phyloP scores from a whole-genome alignment of 495 filamentous ascomycete genomes.

The Amorphotheca resinae region DNA sequence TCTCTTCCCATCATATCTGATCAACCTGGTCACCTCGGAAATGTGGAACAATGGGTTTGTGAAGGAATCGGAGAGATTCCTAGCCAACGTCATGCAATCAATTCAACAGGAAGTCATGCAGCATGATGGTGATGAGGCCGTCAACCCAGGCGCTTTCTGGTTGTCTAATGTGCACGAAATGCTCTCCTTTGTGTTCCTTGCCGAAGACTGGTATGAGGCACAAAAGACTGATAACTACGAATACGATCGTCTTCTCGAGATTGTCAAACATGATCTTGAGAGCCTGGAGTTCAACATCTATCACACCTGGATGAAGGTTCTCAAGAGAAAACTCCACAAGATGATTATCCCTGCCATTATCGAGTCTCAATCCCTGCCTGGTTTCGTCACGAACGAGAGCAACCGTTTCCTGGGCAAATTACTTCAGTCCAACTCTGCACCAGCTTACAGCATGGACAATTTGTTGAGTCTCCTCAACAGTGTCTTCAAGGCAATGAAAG shows the following conservation, averaged over 20 bases:
- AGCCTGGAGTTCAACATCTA: constrained; percentile 99
- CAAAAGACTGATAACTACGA: constrained; percentile 99
- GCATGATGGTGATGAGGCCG: constrained; percentile 90
- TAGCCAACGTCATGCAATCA: constrained; percentile 98
- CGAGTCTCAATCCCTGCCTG: constrained; percentile 93
- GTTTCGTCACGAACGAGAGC: constrained; percentile 96
- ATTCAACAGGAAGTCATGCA: constrained; percentile 99
- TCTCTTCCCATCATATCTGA: constrained; percentile 94
- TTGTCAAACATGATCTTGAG: constrained; percentile 97
- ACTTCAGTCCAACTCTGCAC: constrained; percentile 71
- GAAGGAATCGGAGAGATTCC: constrained; percentile 96
- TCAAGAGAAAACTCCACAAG: constrained; percentile 97
- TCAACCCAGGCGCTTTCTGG: constrained; percentile 98
- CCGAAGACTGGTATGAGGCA: constrained; percentile 98
- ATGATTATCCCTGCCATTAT: constrained; percentile 99
- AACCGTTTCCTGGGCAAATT: constrained; percentile 97
- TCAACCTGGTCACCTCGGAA: constrained; percentile 97
- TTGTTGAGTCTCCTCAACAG: constrained; percentile 91
- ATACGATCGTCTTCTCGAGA: constrained; percentile 94
- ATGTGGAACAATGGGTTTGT: constrained; percentile 99
- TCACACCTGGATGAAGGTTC: constrained; percentile 99
- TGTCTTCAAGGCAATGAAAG: constrained; percentile 96
- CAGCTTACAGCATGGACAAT: constrained; percentile 98
- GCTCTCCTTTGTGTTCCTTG: constrained; percentile 98
- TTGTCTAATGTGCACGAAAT: constrained; percentile 99